A percentile compares a stretch with the other conserved stretches of the same genome.
Conservation (phyloP, 306 rosid species). For the Clitoria ternatea region DNA sequence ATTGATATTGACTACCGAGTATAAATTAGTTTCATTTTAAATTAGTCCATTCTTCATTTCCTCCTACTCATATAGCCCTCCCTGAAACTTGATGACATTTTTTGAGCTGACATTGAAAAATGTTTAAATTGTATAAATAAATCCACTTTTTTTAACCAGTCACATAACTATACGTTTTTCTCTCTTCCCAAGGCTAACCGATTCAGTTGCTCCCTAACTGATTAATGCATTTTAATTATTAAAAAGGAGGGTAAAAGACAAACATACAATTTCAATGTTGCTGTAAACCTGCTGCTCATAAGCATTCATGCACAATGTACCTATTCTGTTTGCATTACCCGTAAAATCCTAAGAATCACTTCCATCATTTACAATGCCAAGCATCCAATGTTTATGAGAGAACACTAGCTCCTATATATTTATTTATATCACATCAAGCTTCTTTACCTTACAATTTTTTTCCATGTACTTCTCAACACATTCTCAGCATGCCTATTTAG, state of each 20-base stretch:
- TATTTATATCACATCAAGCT: constrained; percentile 1
- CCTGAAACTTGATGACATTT: neutral
- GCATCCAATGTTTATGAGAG: neutral
- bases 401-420: constrained; percentile 3
- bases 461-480: neutral
- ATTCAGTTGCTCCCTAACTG: neutral
- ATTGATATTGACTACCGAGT: neutral
- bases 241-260: neutral
- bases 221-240: neutral
- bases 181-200: neutral
- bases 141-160: neutral
- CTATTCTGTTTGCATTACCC: constrained; percentile 23
- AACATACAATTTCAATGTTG: constrained; percentile 38
- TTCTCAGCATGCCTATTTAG: neutral
- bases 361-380: constrained; percentile 14
- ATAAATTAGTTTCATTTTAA: neutral
- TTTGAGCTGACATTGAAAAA: neutral
- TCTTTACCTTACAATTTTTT: constrained; percentile 7
- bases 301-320: constrained; percentile 42
- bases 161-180: too few species aligned
- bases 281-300: constrained; percentile 31
- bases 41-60: neutral
- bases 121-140: neutral
- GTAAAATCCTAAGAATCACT: constrained; percentile 13
- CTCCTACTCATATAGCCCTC: neutral